Percentiles rank a stretch among this genome's conserved stretches.
Conservation (phyloP, 2,329 filamentous ascomycete genomes). For the Trichothecium roseum region DNA sequence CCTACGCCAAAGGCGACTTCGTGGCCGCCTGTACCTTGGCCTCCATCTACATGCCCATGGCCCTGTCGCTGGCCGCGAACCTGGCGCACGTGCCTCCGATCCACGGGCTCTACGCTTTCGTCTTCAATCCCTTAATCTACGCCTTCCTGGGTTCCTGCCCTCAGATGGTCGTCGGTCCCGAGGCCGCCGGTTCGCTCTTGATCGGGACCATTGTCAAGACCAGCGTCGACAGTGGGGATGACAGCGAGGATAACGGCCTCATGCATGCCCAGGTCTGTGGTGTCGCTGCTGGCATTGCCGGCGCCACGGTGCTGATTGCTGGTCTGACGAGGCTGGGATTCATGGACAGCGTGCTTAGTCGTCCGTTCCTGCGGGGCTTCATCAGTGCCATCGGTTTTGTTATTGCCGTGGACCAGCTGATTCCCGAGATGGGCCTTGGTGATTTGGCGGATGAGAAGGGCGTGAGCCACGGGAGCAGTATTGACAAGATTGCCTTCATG, state of each 20-base stretch:
- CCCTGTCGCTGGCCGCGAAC: slow-evolving; percentile 83
- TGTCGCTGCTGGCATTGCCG: slow-evolving; percentile 78
- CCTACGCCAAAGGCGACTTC: slow-evolving; percentile 76
- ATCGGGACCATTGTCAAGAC: slow-evolving; percentile 78
- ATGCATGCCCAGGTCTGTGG: slow-evolving; percentile 78
- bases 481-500: slow-evolving; percentile 79
- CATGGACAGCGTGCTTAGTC: slow-evolving; percentile 84
- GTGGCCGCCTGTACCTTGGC: slow-evolving; percentile 88
- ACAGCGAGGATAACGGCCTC: slow-evolving; percentile 49
- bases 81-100: slow-evolving; percentile 88
- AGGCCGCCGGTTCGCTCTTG: slow-evolving; percentile 85
- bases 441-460: slow-evolving; percentile 50
- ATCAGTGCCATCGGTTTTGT: slow-evolving; percentile 96
- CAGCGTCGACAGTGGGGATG: slow-evolving; percentile 59
- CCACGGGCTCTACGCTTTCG: slow-evolving; percentile 88
- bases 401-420: slow-evolving; percentile 88
- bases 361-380: slow-evolving; percentile 87
- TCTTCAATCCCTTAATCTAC: slow-evolving; percentile 86
- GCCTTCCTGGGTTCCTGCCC: slow-evolving; percentile 85
- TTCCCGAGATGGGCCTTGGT: slow-evolving; percentile 77
- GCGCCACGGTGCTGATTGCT: slow-evolving; percentile 77
- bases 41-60: slow-evolving; percentile 98
- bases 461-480: slow-evolving; percentile 74
- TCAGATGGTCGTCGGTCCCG: slow-evolving; percentile 87
- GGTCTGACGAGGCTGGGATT: slow-evolving; percentile 83